Base-by-base conservation (phyloP, 148 eudicot genomes). In the Rhododendron molle region DNA sequence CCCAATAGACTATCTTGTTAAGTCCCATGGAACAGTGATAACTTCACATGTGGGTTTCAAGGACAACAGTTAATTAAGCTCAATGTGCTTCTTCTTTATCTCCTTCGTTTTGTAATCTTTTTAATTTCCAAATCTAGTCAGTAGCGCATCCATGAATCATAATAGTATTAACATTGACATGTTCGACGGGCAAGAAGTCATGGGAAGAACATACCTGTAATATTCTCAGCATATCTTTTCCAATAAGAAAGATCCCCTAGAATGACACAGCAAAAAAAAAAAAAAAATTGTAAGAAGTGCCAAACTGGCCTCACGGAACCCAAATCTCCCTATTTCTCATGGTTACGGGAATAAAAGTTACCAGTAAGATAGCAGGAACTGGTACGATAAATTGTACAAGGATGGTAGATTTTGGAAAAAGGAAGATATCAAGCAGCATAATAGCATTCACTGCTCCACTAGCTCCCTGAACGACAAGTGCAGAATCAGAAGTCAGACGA, bases 401-500 rank as follows among this genome's bases (percentile, higher is more conserved):
- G 34, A 94, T 49, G 10, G 94, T 96, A 38, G 89, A 82, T 85
- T 77, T 93, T 1, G 98, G 98, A 83, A 88, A 88, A 76, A 96
- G 93, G 90, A 96, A 96, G 87, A 96, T 93, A 87, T 94, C 89
- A 18, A 96, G 98, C 86, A 96, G 92, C 95, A 94, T 88, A 76
- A 96, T 93, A 69, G 98, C 98, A 88, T 93, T 93, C 74, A 93
- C 95, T 26, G 98, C 98, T 73, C 98, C 98, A 88, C 96, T 96
- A 65, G 98, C 98, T 83, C 98, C 98, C 96, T 96, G 60, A 81
- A 83, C 26, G 20, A 20, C 54, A 72, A 5, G 86, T 85, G 84
- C 72, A 85, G 54, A 84, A 77, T 47, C 28, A 49, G 13, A 78
- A 80, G 38, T 26, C 74, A 26, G 71, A 26, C 26, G 56, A 67